Conservation (phyloP, 768 basidiomycete genomes). For the Phylloporus rhodoxanthus region DNA sequence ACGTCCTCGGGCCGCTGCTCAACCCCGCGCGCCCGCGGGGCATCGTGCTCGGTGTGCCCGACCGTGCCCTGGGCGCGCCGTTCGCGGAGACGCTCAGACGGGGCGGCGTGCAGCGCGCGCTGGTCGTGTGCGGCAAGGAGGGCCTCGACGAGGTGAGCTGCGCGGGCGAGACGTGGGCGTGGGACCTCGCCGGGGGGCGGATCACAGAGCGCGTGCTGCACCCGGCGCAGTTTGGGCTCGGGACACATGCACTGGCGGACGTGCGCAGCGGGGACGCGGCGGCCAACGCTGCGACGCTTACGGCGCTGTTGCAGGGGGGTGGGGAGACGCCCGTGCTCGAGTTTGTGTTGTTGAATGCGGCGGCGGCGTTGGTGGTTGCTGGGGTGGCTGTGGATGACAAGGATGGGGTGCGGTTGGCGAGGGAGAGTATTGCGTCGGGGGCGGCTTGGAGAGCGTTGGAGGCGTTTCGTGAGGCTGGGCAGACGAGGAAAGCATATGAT, state of each 20-base stretch:
- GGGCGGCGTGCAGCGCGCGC: slow-evolving; percentile 71
- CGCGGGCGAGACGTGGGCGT: slow-evolving; percentile 80
- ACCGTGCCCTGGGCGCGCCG: slow-evolving; percentile 68
- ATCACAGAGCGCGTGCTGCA: slow-evolving; percentile 59
- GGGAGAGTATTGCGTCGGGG: slow-evolving; percentile 53
- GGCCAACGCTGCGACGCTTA: slow-evolving; percentile 78
- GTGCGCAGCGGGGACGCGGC: slow-evolving; percentile 71
- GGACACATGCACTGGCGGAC: slow-evolving; percentile 56
- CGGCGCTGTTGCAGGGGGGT: slow-evolving; percentile 51
- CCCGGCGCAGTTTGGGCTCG: slow-evolving; percentile 74
- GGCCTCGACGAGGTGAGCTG: slow-evolving; percentile 93
- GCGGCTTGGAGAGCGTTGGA: slow-evolving; percentile 55
- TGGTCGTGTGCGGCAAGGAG: slow-evolving; percentile 92
- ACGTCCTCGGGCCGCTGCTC: slow-evolving; percentile 88
- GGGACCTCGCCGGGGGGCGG: slow-evolving; percentile 67
- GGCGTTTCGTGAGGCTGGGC: slow-evolving; percentile 43
- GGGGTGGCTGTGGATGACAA: slow-evolving; percentile 65
- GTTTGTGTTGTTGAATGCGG: slow-evolving; percentile 87
- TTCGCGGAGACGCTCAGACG: slow-evolving; percentile 73
- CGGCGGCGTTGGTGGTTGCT: slow-evolving; percentile 81
- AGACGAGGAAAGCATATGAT: neutral
- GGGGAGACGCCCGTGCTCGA: slow-evolving; percentile 59
- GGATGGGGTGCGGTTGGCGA: slow-evolving; percentile 66
- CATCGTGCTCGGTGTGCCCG: slow-evolving; percentile 90
- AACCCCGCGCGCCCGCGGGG: slow-evolving; percentile 83